Conservation (phyloP, 2,329 filamentous ascomycete genomes). For the Trichoderma semiorbis region DNA sequence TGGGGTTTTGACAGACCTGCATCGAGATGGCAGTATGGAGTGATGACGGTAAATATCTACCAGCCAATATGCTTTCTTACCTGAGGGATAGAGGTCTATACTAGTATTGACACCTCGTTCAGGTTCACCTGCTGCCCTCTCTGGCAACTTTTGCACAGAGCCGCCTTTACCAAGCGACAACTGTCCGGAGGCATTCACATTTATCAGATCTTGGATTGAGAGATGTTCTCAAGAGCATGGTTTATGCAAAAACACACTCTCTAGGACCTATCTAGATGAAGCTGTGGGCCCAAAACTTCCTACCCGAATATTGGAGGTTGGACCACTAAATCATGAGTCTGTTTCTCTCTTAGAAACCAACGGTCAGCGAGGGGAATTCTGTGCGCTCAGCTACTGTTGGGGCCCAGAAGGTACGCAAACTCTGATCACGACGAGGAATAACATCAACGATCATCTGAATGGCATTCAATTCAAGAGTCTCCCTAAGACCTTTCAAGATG, state of each 20-base stretch:
- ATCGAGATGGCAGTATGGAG: not conserved
- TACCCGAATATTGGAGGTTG: not conserved
- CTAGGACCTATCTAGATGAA: rapidly evolving
- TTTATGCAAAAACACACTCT: not conserved
- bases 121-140: not conserved
- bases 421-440: not conserved
- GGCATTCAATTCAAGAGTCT: not conserved
- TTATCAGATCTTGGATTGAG: not conserved
- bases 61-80: not conserved
- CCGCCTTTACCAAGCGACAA: not conserved
- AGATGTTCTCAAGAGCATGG: not conserved
- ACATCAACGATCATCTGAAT: not conserved
- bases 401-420: not conserved
- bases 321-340: not conserved
- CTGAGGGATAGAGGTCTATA: not conserved
- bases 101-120: not conserved
- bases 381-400: not conserved
- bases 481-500: not conserved
- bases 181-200: not conserved
- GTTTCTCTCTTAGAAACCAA: not conserved
- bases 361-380: not conserved
- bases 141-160: not conserved
- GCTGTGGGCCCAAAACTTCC: not conserved
- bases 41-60: not conserved
- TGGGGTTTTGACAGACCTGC: not conserved